These are phyloP conservation scores for Cryptococcus sp. DNA, from an alignment of 1,284 basidiomycete genomes.

Conservation along the genomic window DNA sequence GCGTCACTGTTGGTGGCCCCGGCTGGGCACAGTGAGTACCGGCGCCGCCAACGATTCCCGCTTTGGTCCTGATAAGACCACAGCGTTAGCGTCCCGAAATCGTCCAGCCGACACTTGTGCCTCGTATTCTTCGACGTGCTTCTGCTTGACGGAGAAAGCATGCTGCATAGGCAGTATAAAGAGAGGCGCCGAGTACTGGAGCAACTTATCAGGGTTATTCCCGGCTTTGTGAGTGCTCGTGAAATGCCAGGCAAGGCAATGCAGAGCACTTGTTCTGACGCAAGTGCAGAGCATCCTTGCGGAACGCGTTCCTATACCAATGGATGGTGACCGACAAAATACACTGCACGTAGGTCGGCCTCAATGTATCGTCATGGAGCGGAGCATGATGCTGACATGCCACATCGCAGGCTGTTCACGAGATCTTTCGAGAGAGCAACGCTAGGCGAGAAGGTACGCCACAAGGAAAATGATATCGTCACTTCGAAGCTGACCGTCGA, in stretches of 20 bases:
- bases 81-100: too few relatives aligned
- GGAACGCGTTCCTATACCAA: constrained; percentile 53
- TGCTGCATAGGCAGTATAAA: constrained; percentile 60
- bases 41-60: neutral
- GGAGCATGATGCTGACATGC: neutral
- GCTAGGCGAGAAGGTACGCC: constrained; percentile 50
- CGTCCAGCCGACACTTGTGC: constrained; percentile 58
- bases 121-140: constrained; percentile 83
- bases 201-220: constrained; percentile 54
- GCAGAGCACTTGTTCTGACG: neutral
- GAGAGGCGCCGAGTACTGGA: constrained; percentile 63
- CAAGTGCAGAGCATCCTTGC: constrained; percentile 56
- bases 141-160: constrained; percentile 58
- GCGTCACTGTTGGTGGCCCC: constrained; percentile 22
- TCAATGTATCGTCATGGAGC: neutral
- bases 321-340: constrained; percentile 26
- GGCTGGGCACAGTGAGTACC: constrained; percentile 5
- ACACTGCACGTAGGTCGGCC: constrained; percentile 12
- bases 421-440: constrained; percentile 57
- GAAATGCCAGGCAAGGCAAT: too few relatives aligned
- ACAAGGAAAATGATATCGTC: neutral
- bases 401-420: constrained; percentile 44
- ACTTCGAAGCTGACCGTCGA: constrained; percentile 2
- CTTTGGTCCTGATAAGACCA: neutral
- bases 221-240: constrained; percentile 54